Evolutionary conservation across 495 filamentous ascomycete genomes (phyloP).

Genomic region (Tuber indicum): DNA sequence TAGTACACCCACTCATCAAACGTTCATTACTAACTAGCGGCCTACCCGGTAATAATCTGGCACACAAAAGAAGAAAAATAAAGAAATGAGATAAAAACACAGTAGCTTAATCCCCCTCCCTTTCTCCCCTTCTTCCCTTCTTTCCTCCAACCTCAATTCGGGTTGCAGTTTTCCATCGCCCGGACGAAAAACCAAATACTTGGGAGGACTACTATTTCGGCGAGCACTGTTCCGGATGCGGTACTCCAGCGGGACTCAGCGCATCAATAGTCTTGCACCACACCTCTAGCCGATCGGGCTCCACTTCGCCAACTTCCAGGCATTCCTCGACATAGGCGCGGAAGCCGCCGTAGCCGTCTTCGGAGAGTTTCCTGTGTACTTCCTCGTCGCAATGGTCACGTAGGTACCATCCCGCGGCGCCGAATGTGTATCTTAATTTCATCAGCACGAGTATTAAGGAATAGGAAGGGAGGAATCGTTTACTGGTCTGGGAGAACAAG

Average conservation of each 20-base stretch:
- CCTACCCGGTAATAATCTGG: neutral
- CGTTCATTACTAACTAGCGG: neutral
- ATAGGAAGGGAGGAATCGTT: neutral
- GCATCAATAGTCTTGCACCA: slow-evolving; percentile 14
- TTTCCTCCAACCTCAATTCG: neutral
- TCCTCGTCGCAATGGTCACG: neutral
- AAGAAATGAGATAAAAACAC: neutral
- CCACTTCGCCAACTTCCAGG: slow-evolving; percentile 2
- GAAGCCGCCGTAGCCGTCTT: slow-evolving; percentile 8
- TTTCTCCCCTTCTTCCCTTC: no score
- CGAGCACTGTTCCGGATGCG: slow-evolving; percentile 6
- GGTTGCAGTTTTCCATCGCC: neutral
- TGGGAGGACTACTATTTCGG: neutral
- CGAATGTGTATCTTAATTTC: slow-evolving; percentile 18
- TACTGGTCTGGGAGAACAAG: slow-evolving; percentile 17
- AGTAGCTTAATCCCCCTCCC: neutral
- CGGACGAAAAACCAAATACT: neutral
- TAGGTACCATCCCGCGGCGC: slow-evolving; percentile 22
- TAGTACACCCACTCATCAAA: neutral
- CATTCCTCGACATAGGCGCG: slow-evolving; percentile 16
- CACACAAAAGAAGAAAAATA: neutral
- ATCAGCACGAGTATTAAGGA: neutral
- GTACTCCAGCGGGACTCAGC: neutral
- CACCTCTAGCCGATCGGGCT: neutral
- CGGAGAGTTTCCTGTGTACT: neutral